These are phyloP conservation scores for Eucalyptus pauciflora DNA, from an alignment of 345 rosid genomes.

Conservation along the genomic window DNA sequence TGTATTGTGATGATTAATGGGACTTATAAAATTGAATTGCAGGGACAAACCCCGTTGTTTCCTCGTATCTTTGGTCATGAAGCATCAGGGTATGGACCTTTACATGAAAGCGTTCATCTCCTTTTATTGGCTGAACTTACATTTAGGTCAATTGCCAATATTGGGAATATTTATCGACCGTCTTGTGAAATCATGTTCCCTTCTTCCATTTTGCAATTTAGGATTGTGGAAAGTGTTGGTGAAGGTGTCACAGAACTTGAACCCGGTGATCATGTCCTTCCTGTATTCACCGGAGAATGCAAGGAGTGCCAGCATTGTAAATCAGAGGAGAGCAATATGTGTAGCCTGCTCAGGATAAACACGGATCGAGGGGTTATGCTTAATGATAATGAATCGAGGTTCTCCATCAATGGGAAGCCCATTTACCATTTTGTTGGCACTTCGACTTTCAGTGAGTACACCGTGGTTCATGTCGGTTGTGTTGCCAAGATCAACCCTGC, in stretches of 20 bases:
- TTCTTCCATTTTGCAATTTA: background rate
- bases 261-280: constrained; percentile 21
- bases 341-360: constrained; percentile 15
- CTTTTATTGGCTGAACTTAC: background rate
- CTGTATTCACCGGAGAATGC: constrained; percentile 26
- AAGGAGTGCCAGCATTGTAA: constrained; percentile 13
- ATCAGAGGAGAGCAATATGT: constrained; percentile 23
- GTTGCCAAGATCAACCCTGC: constrained; percentile 35
- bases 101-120: background rate
- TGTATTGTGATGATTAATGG: background rate
- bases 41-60: constrained; percentile 29
- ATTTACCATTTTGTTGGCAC: constrained; percentile 26
- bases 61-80: constrained; percentile 32
- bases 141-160: background rate
- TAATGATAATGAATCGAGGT: constrained; percentile 13
- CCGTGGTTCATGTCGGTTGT: constrained; percentile 25
- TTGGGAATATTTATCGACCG: background rate
- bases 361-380: constrained; percentile 23
- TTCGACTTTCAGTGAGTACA: constrained; percentile 28
- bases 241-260: constrained; percentile 12
- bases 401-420: constrained; percentile 21
- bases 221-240: constrained; percentile 23
- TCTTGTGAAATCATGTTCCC: background rate
- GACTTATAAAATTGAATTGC: background rate
- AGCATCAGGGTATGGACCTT: constrained; percentile 18